These are phyloP conservation scores for Mimosa bimucronata DNA, from an alignment of 306 rosid genomes.

Conservation along the genomic window DNA sequence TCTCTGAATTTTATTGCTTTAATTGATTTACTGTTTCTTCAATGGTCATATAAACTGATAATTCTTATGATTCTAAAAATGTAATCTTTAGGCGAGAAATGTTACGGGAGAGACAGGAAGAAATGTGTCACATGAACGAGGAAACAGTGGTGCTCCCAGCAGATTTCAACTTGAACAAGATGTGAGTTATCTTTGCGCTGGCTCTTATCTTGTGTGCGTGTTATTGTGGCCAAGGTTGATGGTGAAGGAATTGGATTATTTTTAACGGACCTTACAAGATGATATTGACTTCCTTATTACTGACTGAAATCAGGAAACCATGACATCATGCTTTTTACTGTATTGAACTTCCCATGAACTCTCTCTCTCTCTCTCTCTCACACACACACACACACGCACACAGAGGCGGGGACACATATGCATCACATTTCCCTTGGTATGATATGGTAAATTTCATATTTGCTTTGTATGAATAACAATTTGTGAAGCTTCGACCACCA, in stretches of 20 bases:
- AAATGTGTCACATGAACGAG: conserved; percentile 39
- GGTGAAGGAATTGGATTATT: not conserved
- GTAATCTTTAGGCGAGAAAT: conserved; percentile 47
- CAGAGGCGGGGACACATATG: not conserved
- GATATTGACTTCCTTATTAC: not conserved
- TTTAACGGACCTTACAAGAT: not conserved
- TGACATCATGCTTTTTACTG: not conserved
- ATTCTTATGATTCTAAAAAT: conserved; percentile 13
- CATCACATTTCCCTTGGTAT: not conserved
- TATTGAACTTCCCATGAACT: not conserved
- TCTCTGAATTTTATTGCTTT: not conserved
- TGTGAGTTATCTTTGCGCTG: conserved; percentile 50
- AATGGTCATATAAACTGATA: conserved; percentile 8
- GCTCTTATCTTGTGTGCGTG: not conserved
- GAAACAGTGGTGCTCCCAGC: conserved; percentile 40
- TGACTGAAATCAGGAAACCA: not conserved
- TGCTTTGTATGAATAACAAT: not conserved
- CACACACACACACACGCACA: no score
- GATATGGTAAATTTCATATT: not conserved
- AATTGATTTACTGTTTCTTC: not conserved
- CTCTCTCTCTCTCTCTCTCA: not conserved
- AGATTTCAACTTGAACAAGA: conserved; percentile 76
- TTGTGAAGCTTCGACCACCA: not conserved
- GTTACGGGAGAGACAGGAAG: conserved; percentile 33
- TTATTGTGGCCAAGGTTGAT: not conserved